Evolutionary conservation across 257 asterid species (phyloP).

Genomic region (Perilla frutescens): DNA sequence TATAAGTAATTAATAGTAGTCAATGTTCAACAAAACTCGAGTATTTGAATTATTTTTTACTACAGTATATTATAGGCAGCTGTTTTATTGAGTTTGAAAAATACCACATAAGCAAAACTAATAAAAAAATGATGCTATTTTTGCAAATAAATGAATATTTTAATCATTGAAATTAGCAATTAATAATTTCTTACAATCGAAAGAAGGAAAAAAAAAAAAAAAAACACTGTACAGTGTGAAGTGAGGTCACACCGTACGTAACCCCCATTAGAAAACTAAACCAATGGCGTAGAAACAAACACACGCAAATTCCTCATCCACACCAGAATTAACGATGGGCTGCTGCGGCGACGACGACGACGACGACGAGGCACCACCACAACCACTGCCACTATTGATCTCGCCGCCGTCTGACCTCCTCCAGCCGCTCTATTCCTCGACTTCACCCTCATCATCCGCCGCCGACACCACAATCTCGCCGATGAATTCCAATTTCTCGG

Average conservation of each 20-base stretch:
- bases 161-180: too few relatives aligned
- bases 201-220: too few relatives aligned
- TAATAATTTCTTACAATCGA: too few relatives aligned
- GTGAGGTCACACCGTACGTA: not conserved
- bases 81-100: too few relatives aligned
- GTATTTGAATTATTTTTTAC: too few relatives aligned
- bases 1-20: too few relatives aligned
- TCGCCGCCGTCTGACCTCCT: conserved; percentile 45
- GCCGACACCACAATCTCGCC: conserved; percentile 63
- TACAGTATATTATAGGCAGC: too few relatives aligned
- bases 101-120: too few relatives aligned
- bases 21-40: too few relatives aligned
- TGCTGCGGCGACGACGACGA: conserved; percentile 57
- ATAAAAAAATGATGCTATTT: too few relatives aligned
- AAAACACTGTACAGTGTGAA: too few relatives aligned
- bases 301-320: conserved; percentile 31
- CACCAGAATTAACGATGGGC: conserved; percentile 38
- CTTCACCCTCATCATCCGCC: conserved; percentile 21
- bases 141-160: too few relatives aligned
- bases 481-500: conserved; percentile 86
- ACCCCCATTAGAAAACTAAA: not conserved
- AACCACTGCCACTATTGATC: not conserved
- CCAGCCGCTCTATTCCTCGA: conserved; percentile 38
- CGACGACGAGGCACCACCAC: conserved; percentile 26
- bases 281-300: conserved; percentile 3